These are phyloP conservation scores for Puccinellia tenuiflora DNA, from an alignment of 176 grass and related monocot species.

Conservation along the genomic window DNA sequence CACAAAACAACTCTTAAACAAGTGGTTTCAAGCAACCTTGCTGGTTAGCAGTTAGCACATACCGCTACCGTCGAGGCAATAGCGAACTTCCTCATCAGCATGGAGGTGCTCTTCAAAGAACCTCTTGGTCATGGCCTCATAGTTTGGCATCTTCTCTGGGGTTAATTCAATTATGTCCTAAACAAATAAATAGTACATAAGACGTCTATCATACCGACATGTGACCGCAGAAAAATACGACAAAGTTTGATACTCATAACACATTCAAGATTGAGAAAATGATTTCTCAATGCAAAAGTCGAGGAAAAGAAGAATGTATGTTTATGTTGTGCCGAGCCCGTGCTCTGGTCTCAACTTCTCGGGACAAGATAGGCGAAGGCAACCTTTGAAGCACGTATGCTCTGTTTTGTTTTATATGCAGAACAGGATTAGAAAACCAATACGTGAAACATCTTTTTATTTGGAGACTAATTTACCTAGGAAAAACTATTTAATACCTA, in stretches of 20 bases:
- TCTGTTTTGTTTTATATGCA: neutral
- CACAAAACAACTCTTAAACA: neutral
- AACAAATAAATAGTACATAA: neutral
- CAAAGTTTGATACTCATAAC: neutral
- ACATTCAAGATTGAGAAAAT: neutral
- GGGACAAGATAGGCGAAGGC: neutral
- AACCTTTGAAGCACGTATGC: neutral
- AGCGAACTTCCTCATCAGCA: conserved; percentile 65
- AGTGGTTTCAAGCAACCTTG: neutral
- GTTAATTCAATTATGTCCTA: conserved; percentile 71
- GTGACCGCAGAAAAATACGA: neutral
- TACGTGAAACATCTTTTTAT: neutral
- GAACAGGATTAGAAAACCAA: neutral
- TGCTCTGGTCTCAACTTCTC: neutral
- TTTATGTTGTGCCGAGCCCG: neutral
- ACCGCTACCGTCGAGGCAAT: conserved; percentile 78
- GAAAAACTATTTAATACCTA: neutral
- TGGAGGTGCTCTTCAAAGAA: conserved; percentile 86
- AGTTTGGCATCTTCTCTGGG: conserved; percentile 61
- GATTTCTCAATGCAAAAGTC: neutral
- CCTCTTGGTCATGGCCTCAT: conserved; percentile 62
- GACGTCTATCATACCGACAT: neutral
- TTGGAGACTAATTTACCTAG: neutral
- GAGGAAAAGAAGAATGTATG: neutral
- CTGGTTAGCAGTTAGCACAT: neutral